Conservation (phyloP, 1,284 basidiomycete genomes). For the Ustilago bromivora region DNA sequence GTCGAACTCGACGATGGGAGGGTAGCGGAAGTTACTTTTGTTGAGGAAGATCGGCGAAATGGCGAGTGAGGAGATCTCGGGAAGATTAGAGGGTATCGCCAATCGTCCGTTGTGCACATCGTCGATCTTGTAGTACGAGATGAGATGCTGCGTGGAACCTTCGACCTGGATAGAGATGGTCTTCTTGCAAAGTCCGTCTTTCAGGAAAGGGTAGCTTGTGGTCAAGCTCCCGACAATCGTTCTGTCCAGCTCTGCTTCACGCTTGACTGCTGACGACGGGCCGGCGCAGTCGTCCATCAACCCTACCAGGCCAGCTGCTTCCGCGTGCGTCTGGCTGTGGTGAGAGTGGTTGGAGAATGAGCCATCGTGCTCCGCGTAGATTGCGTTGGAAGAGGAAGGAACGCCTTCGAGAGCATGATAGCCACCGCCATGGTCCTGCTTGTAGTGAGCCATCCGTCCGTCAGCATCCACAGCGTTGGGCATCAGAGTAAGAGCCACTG, state of each 20-base stretch:
- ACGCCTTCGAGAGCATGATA: constrained; percentile 23
- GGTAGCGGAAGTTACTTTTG: constrained; percentile 88
- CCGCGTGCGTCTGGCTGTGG: constrained; percentile 26
- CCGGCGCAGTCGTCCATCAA: constrained; percentile 20
- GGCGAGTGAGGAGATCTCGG: constrained; percentile 85
- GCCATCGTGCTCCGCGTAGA: constrained; percentile 30
- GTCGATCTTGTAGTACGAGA: constrained; percentile 94
- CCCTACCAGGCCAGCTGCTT: constrained; percentile 45
- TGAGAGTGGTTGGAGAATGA: constrained; percentile 17
- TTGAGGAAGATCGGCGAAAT: constrained; percentile 90
- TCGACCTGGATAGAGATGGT: constrained; percentile 91
- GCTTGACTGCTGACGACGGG: constrained; percentile 15
- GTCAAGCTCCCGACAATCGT: constrained; percentile 64
- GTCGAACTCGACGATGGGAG: constrained; percentile 86
- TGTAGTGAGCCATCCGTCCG: constrained; percentile 24
- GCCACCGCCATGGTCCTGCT: constrained; percentile 15
- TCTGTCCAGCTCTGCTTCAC: constrained; percentile 53
- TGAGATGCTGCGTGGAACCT: constrained; percentile 90
- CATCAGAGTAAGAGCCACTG: constrained; percentile 38
- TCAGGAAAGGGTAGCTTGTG: constrained; percentile 61
- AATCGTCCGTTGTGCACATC: constrained; percentile 89
- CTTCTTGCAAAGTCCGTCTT: constrained; percentile 72
- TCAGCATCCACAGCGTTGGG: constrained; percentile 31
- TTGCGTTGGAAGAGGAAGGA: constrained; percentile 21
- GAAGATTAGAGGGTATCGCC: constrained; percentile 85